Conservation (phyloP, 345 rosid species). For the Limnanthes douglasii region DNA sequence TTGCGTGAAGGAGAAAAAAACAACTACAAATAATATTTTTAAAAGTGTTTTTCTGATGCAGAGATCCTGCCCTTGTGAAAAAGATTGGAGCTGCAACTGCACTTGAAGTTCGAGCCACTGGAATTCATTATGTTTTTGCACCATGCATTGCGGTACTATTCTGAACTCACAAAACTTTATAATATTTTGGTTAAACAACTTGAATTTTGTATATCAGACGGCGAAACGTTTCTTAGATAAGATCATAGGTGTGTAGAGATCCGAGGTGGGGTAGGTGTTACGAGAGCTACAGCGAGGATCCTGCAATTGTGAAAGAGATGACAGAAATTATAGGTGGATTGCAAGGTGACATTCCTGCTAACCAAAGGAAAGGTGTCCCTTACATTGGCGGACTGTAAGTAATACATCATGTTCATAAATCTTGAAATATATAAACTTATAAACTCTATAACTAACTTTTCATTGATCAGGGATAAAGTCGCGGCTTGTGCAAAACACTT, state of each 20-base stretch:
- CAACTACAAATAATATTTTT: too few relatives aligned
- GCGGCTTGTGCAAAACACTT: conserved; percentile 90
- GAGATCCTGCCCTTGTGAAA: conserved; percentile 53
- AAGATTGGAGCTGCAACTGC: conserved; percentile 69
- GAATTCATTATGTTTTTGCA: conserved; percentile 50
- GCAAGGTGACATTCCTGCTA: conserved; percentile 59
- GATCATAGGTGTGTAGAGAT: conserved; percentile 58
- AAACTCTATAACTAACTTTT: neutral
- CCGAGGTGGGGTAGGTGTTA: conserved; percentile 91
- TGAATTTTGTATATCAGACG: neutral
- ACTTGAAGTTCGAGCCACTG: conserved; percentile 60
- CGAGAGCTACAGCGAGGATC: conserved; percentile 74
- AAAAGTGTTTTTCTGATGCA: conserved; percentile 11
- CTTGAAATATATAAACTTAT: neutral
- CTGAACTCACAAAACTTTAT: neutral
- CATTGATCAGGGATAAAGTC: conserved; percentile 37
- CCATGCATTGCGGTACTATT: conserved; percentile 51
- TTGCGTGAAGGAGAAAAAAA: too few relatives aligned
- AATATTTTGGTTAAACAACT: neutral
- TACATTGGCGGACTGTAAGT: conserved; percentile 60
- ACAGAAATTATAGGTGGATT: conserved; percentile 54
- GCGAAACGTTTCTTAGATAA: neutral
- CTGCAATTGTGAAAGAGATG: conserved; percentile 33
- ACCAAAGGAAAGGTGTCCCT: conserved; percentile 38
- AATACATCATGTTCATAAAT: neutral